Evolutionary conservation across 2,329 filamentous ascomycete genomes (phyloP).

Genomic region (Ambrosiella cleistominuta): DNA sequence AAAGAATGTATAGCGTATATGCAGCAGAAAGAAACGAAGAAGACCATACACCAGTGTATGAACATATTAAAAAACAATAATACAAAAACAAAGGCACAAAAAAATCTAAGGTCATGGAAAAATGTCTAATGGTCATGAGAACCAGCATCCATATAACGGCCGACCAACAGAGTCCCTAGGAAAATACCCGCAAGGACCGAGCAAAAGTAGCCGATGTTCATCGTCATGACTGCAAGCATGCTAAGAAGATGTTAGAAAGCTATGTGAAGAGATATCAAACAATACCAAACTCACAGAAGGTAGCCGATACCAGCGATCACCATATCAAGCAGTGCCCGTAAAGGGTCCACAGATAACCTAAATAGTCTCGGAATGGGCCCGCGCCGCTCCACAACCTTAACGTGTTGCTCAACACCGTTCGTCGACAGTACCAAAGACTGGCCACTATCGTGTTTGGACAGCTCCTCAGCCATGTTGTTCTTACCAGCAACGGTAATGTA

Average conservation of each 20-base stretch:
- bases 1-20: too few species aligned
- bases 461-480: slow-evolving; percentile 38
- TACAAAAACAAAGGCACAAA: background rate
- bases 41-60: slow-evolving; percentile 1
- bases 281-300: slow-evolving; percentile 50
- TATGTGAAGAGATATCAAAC: background rate
- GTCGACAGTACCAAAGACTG: slow-evolving; percentile 52
- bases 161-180: slow-evolving; percentile 66
- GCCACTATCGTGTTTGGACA: slow-evolving; percentile 40
- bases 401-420: slow-evolving; percentile 66
- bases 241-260: slow-evolving; percentile 27
- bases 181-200: slow-evolving; percentile 68
- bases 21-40: background rate
- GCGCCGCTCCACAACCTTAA: slow-evolving; percentile 50
- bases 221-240: slow-evolving; percentile 84
- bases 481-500: slow-evolving; percentile 59
- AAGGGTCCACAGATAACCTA: slow-evolving; percentile 63
- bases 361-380: slow-evolving; percentile 45
- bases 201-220: slow-evolving; percentile 72
- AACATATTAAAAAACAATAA: background rate
- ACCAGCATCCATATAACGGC: slow-evolving; percentile 36
- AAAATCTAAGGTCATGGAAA: background rate
- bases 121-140: slow-evolving; percentile 1
- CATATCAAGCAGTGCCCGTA: slow-evolving; percentile 53
- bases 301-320: slow-evolving; percentile 64